Base-by-base conservation (phyloP, 805 yeast species). In the Barnettozyma wickerhamii region DNA sequence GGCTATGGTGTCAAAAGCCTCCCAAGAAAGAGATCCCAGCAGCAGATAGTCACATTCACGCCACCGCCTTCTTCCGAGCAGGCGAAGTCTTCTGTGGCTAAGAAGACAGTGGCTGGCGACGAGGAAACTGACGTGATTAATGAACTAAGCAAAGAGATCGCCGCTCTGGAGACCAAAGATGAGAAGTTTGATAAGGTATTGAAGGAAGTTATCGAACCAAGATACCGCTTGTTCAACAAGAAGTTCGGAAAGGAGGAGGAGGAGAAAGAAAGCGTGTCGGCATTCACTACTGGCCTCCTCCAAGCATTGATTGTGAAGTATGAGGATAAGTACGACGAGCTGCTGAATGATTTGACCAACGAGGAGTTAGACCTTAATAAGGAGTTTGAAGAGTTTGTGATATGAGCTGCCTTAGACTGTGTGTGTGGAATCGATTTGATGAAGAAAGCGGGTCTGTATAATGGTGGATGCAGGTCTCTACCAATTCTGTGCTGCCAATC, bases 281-380 rank as follows among this genome's bases (percentile, higher is more conserved):
- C 15, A 28, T 30, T 29, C 13, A 30, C 20, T 12, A n/a, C 19
- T 9, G 14, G 6, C 4, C 35, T 40, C 24, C 30, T 35, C 10
- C 27, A 40, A 14, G 13, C 14, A 2, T 29, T 45, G 28, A 39
- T 36, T 14, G 13, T 32, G 10, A 19, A 21, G 7, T 40, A 40
- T 19, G 43, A 36, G 2, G 24, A 23, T 7, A 40, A 40, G 19
- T 40, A 40, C 24, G 40, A 38, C 10, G 42, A 42, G 7, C 14
- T 42, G 13, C 20, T 42, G 14, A 42, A 38, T 19, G 45, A 42
- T 29, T 28, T 42, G 30, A 38, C 35, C 13, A 42, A 38, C 20
- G 30, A 38, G 21, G 45, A 42, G 19, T 31, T 38, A 17, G 33
- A 42, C 5, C 28, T 42, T 4, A 13, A 19, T 12, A 29, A 35